Evolutionary conservation across 1,284 basidiomycete species (phyloP), one percentile per base, ranked within the genome.

Genomic region (Omphalotus olearius): DNA sequence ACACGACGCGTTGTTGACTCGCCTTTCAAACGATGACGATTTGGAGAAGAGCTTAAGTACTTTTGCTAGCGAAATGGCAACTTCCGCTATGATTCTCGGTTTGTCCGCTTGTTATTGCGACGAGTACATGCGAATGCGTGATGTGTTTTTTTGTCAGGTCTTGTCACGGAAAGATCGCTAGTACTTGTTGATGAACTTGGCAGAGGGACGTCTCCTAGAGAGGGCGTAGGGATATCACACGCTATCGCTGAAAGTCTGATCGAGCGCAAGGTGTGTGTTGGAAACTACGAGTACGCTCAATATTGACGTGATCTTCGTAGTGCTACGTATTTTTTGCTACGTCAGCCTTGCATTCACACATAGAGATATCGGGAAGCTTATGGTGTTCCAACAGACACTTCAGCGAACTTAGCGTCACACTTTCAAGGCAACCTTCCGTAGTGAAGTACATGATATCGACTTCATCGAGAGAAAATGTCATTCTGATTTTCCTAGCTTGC

Each of bases 171-270:
- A 1, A 73, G 78, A 26, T 87, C 89, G 0, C 72, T 98, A 10
- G 75, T 98, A 1, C 67, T 98, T 1, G 80, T 98, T 25, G 96
- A 99, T 64, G 96, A 98, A 66, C 78, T 98, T 11, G 89, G 93
- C 0, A 76, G 92, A 33, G 93, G 93, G 2, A 97, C 95, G 0
- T 87, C 91, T 3, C 85, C 93, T 0, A 70, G 76, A 41, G 93
- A 97, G 64, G 94, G 96, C 0, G 70, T 93, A 11, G 96, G 93
- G 0, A 86, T 98, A 44, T 86, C 91, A 0, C 90, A 96, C 67
- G 94, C 96, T 0, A 90, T 98, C 52, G 91, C 92, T 0, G 95
- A 98, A 65, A 82, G 81, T 39, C 75, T 98, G 51, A 85, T 97
- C 57, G 71, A 72, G 41, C 68, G 77, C 38, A 88, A 88, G 72